Percentiles rank a stretch among this genome's conserved stretches.
Conservation (phyloP, 495 filamentous ascomycete species). For the Daldinia loculata region DNA sequence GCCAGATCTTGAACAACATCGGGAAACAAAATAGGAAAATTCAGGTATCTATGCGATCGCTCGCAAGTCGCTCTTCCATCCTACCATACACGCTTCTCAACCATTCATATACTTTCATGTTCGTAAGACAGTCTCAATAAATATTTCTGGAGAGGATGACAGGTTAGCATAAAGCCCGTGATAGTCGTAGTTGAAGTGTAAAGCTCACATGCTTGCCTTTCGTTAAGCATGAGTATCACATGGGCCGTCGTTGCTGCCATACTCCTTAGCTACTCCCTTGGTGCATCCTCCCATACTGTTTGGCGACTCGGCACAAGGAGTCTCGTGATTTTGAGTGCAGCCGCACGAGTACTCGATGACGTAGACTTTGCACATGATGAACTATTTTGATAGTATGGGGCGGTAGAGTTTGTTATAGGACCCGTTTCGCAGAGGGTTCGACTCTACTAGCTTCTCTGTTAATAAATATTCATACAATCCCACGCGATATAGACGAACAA, state of each 20-base stretch:
- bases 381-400: not conserved
- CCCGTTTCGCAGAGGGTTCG: not conserved
- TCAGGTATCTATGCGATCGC: conserved; percentile 41
- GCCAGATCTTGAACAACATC: conserved; percentile 23
- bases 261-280: not conserved
- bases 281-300: conserved; percentile 25
- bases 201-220: conserved; percentile 9
- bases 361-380: conserved; percentile 37
- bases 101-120: conserved; percentile 14
- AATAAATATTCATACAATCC: conserved; percentile 1
- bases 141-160: conserved; percentile 3
- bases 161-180: conserved; percentile 19
- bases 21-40: conserved; percentile 26
- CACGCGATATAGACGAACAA: conserved; percentile 7
- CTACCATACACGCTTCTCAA: not conserved
- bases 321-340: not conserved
- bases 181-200: not conserved
- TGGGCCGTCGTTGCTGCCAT: not conserved
- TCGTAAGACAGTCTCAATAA: not conserved
- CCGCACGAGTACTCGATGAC: conserved; percentile 30
- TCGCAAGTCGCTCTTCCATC: conserved; percentile 39
- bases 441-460: conserved; percentile 10
- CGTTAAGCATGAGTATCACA: conserved; percentile 28
- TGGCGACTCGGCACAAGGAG: conserved; percentile 33
- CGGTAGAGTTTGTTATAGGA: not conserved